Percentiles rank a stretch among this genome's conserved stretches.
phyloP scores from a whole-genome alignment of 805 yeast genomes.

The Saturnispora gosingensis region DNA sequence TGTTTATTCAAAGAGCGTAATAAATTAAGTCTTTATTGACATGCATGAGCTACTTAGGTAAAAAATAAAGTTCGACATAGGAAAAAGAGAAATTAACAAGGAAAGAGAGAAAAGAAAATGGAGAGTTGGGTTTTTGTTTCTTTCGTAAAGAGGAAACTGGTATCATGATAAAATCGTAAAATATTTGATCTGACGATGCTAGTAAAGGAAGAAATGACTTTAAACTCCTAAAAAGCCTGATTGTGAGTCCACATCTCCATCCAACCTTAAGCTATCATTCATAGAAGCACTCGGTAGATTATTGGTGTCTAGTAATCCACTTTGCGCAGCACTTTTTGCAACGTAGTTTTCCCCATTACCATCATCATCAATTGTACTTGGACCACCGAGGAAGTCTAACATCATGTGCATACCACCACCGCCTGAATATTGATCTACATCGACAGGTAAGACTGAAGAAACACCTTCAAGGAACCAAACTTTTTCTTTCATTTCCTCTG shows the following conservation, averaged over 20 bases:
- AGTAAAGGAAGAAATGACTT: not conserved
- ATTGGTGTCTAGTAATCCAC: constrained; percentile 43
- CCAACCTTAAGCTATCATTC: constrained; percentile 37
- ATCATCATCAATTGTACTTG: constrained; percentile 28
- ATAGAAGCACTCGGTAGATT: constrained; percentile 45
- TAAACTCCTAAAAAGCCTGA: constrained; percentile 29
- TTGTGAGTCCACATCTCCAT: constrained; percentile 29
- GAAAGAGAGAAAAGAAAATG: not conserved
- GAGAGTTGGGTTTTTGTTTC: not conserved
- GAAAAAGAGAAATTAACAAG: not conserved
- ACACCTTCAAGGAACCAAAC: constrained; percentile 96
- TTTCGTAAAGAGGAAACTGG: not conserved
- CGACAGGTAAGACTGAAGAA: constrained; percentile 78
- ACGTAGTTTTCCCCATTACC: constrained; percentile 33
- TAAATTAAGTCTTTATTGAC: not conserved
- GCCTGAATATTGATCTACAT: constrained; percentile 84
- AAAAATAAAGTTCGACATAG: not conserved
- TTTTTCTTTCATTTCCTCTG: constrained; percentile 77
- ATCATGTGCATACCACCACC: constrained; percentile 91
- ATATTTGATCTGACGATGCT: not conserved
- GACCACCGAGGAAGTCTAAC: constrained; percentile 78
- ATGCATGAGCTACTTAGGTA: not conserved
- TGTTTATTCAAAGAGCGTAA: not conserved
- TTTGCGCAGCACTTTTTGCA: constrained; percentile 33
- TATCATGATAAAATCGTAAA: not conserved